These are phyloP conservation scores for Camellia sinensis DNA, from an alignment of 148 eudicot species.

Conservation along the genomic window DNA sequence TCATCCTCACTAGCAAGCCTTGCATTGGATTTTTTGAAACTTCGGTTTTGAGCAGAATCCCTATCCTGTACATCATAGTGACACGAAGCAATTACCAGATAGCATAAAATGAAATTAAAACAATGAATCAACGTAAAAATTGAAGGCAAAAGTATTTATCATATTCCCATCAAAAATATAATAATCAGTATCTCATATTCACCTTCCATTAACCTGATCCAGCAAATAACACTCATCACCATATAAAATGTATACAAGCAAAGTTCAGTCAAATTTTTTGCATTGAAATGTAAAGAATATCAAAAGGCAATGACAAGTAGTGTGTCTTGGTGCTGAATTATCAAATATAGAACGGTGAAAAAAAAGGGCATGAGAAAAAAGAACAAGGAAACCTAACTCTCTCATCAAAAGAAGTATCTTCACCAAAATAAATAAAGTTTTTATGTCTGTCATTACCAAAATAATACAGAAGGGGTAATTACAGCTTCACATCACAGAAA, in stretches of 20 bases:
- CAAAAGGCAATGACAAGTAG: neutral
- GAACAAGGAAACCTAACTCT: neutral
- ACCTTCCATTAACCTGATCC: neutral
- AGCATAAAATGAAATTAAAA: neutral
- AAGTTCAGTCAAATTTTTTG: neutral
- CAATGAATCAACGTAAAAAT: neutral
- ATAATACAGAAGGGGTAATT: too few species aligned
- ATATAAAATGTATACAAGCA: too few species aligned
- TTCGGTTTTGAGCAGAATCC: constrained; percentile 20
- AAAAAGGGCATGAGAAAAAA: neutral
- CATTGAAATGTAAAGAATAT: neutral
- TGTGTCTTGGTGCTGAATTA: neutral
- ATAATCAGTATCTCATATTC: neutral
- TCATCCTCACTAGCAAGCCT: constrained; percentile 24
- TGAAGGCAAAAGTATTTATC: neutral
- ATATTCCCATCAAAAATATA: neutral
- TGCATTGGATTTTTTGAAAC: constrained; percentile 23
- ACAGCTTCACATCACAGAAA: too few species aligned
- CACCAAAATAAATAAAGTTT: neutral
- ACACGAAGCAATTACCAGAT: neutral
- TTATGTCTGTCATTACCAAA: neutral
- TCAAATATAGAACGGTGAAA: neutral
- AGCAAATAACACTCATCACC: neutral
- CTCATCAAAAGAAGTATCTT: neutral
- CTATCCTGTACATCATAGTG: constrained; percentile 31